Base-by-base conservation (phyloP, 805 yeast species). In the Wickerhamomyces chambardii region DNA sequence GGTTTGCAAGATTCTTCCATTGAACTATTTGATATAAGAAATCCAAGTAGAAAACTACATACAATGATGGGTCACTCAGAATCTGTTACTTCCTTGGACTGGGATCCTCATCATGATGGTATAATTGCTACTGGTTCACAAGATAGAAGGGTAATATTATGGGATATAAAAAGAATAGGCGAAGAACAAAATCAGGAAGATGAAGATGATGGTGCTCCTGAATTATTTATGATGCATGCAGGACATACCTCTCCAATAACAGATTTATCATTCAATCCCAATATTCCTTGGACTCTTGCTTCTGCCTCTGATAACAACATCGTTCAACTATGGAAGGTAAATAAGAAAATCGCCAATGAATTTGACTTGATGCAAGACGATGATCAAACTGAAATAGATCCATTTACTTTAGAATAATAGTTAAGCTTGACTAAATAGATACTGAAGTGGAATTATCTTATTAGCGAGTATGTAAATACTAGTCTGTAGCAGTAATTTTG, bases 121-220 rank as follows among this genome's bases (percentile, higher is more conserved):
- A 68, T 86, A 4, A 51, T 86, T 8, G 86, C 87, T 2, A 76
- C 87, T 0, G 83, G 87, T 4, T 75, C 86, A 1, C 73, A 73
- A 41, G 95, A 86, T 52, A 68, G 92, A 42, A 65, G 95, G 39
- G 73, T 84, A 14, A 77, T 84, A 26, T 45, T 86, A 5, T 85
- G 95, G 95, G 95, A 86, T 52, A 61, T 85, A 38, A 62, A 66
- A 32, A 77, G 73, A 45, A 79, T 86, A 27, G 96, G 96, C 4
- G 83, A 78, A 42, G 95, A 85, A 50, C 95, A 84, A 55, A 69
- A 68, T 12, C 87, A 77, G 45, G 95, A 85, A 45, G 95, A 86
- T 51, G 83, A 86, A 22, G 95, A 83, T 44, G 96, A 86, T 49
- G 96, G 95, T 28, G 82, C 82, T 19, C 90, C 95, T 5, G 96